Evolutionary conservation across 2,329 filamentous ascomycete species (phyloP), one percentile per base, ranked within the genome.

Genomic region (Curvularia hawaiiensis): DNA sequence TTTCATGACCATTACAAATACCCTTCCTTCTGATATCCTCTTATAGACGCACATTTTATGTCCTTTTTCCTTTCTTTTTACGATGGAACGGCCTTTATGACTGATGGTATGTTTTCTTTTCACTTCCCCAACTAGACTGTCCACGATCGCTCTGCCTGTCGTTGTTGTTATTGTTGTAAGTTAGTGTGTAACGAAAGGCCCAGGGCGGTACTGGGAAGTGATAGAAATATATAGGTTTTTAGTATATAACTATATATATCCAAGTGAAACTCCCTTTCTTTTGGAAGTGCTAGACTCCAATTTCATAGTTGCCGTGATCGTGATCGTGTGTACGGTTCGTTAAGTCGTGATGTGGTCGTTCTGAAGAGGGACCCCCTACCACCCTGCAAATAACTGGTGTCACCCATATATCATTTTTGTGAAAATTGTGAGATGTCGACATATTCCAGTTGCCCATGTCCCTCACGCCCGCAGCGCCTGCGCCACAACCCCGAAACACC

Each of bases 401-500:
- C 5, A 16, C n/a, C 4, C 12, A 16, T 35, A 16, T 35, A 35
- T 16, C 16, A 6, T 35, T 16, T 35, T 14, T 5, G 33, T 14
- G 12, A 16, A 35, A 35, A 5, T 39, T 7, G 9, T 28, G 35
- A 39, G 18, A 40, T 14, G 9, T 41, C 7, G 11, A 35, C 10
- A 5, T 1, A 16, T 35, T 16, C 33, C 33, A 12, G 3, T 26
- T 26, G 22, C 10, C 49, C 11, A 59, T 39, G 38, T 26, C 33
- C 40, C 20, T 6, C 18, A 18, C 18, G 35, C 38, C 30, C 28
- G 45, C 11, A 52, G 14, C 9, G 43, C 33, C 4, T 31, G 26
- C 30, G 50, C 55, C 14, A 58, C 18, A 3, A 20, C 50, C 10
- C 40, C 35, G 38, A 62, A 30, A 18, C 68, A 9, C 72, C 72